Conservation (phyloP, 2,329 filamentous ascomycete species). For the Lachnellula willkommii region DNA sequence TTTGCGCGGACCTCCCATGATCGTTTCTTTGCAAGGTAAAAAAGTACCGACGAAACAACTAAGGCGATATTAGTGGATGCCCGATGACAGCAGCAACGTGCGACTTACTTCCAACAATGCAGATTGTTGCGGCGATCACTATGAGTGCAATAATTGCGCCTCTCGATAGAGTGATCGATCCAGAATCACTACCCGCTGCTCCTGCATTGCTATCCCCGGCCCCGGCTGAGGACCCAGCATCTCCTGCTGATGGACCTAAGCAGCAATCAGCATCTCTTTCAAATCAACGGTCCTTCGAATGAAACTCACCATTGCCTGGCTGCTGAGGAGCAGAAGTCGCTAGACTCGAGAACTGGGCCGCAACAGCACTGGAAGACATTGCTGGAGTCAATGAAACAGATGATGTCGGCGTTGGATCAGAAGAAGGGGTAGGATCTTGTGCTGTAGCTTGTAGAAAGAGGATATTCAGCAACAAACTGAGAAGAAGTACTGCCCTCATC, state of each 20-base stretch:
- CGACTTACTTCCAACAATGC: slow-evolving; percentile 62
- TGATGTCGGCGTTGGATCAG: slow-evolving; percentile 15
- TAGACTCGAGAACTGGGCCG: slow-evolving; percentile 26
- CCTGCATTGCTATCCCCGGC: slow-evolving; percentile 52
- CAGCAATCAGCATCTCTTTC: neutral
- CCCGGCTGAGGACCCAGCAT: slow-evolving; percentile 33
- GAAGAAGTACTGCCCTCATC: slow-evolving; percentile 23
- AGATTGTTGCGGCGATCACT: slow-evolving; percentile 61
- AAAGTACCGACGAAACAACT: slow-evolving; percentile 53
- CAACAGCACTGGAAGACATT: slow-evolving; percentile 31
- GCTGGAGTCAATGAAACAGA: slow-evolving; percentile 25
- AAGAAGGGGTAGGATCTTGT: slow-evolving; percentile 18
- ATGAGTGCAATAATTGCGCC: slow-evolving; percentile 71
- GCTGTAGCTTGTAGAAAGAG: slow-evolving; percentile 21
- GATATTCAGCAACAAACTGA: slow-evolving; percentile 23
- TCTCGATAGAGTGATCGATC: slow-evolving; percentile 58
- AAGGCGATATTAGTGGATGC: slow-evolving; percentile 7
- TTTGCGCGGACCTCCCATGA: slow-evolving; percentile 75
- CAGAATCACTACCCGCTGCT: slow-evolving; percentile 57
- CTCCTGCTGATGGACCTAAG: slow-evolving; percentile 24
- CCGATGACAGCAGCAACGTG: neutral
- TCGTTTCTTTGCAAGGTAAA: slow-evolving; percentile 75
- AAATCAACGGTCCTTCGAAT: neutral
- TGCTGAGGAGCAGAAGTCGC: slow-evolving; percentile 27
- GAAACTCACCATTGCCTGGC: slow-evolving; percentile 21